Evolutionary conservation across 1,284 basidiomycete genomes (phyloP), one percentile per base, ranked within the genome.

Genomic region (Papiliotrema nemorosa): DNA sequence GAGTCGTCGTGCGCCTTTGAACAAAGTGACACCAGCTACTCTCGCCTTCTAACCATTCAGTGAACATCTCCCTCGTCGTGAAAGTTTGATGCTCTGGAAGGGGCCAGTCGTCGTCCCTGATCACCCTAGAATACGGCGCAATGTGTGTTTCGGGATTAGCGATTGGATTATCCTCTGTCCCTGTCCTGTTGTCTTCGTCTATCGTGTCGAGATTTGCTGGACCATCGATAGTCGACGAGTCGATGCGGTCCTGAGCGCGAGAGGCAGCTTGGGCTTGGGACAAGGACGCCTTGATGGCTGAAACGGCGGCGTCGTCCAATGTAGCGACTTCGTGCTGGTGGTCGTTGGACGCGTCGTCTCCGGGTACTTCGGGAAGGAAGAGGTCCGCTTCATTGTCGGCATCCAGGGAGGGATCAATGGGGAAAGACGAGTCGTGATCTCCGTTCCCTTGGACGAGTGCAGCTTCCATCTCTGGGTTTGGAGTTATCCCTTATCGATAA

Each of bases 21-120:
- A 73, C 71, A 44, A 63, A 72, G 57, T 73, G 71, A 57, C 71
- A 73, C 71, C 71, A 73, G 40, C 56, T 60, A 33, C 51, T 58
- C 55, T 73, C 71, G 18, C 64, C 69, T 43, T 62, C 58, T 18
- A 73, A 53, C 71, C 71, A 73, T 4, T 49, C 56, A 0, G 67
- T 56, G 44, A 73, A 73, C 37, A 66, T 55, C 22, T 47, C 52
- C 36, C 59, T 50, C 36, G 50, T 61, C 1, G 41, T 34, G 41
- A 73, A 73, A 12, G 41, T 38, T 4, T 65, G 49, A 25, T 60
- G 44, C 39, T 64, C 52, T 3, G 71, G 71, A 55, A 61, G 56
- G 9, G 66, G 66, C n/a, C 65, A 65, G 6, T 53, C 44, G 7
- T 63, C 62, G 36, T 54, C 54, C n/a, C 70, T 53, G 14, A 61